Percentiles rank a stretch among this genome's conserved stretches.
phyloP scores from a whole-genome alignment of 805 yeast species.

The Teunomyces stri region DNA sequence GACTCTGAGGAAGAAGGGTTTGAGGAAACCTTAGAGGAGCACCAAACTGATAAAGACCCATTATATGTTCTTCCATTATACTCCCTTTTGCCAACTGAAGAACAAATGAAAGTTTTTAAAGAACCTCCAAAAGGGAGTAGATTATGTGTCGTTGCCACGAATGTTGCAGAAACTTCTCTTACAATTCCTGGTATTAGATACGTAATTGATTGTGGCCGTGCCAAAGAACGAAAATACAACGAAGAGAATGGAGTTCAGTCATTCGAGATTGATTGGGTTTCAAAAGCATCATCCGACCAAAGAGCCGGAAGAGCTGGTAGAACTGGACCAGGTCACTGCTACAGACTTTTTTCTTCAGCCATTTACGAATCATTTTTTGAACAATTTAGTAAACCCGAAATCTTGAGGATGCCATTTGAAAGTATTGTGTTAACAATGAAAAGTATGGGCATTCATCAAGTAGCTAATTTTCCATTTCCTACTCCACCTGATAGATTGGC shows the following conservation, averaged over 20 bases:
- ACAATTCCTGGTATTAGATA: slow-evolving; percentile 95
- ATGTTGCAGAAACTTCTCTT: slow-evolving; percentile 95
- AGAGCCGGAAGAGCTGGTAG: slow-evolving; percentile 97
- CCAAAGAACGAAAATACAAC: slow-evolving; percentile 82
- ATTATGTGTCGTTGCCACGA: slow-evolving; percentile 91
- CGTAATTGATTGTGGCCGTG: slow-evolving; percentile 92
- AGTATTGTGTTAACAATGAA: slow-evolving; percentile 95
- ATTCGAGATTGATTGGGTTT: slow-evolving; percentile 86
- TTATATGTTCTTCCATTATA: slow-evolving; percentile 88
- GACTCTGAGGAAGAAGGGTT: slow-evolving; percentile 60
- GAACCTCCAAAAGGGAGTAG: slow-evolving; percentile 83
- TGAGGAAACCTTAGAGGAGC: slow-evolving; percentile 70
- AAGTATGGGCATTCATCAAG: slow-evolving; percentile 91
- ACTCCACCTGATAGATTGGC: slow-evolving; percentile 76
- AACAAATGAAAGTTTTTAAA: slow-evolving; percentile 90
- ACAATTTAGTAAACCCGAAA: slow-evolving; percentile 86
- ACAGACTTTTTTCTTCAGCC: slow-evolving; percentile 89
- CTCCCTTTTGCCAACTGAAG: slow-evolving; percentile 88
- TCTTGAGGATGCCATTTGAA: slow-evolving; percentile 92
- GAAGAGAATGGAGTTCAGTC: slow-evolving; percentile 89
- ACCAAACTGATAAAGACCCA: slow-evolving; percentile 72
- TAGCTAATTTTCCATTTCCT: slow-evolving; percentile 92
- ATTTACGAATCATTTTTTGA: slow-evolving; percentile 82
- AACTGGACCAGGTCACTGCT: slow-evolving; percentile 98
- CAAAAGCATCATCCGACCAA: slow-evolving; percentile 95